Evolutionary conservation across 169 alveolate species (phyloP).

Genomic region (Theileria orientalis): DNA sequence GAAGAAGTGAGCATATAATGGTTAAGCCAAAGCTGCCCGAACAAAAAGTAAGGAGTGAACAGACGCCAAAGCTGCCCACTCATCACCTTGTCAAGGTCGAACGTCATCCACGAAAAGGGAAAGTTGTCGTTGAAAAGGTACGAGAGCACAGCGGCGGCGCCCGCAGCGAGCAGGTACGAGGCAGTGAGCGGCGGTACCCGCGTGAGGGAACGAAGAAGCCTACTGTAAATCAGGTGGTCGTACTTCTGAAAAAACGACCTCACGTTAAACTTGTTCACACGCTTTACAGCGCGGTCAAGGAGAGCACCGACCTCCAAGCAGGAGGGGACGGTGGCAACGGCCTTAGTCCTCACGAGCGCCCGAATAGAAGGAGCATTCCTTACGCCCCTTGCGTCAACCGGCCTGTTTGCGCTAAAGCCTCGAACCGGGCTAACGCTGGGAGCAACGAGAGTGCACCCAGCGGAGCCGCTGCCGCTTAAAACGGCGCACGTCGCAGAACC

Average conservation of each 20-base stretch:
- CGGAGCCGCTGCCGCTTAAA: not conserved
- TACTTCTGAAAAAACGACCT: constrained; percentile 9
- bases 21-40: constrained; percentile 72
- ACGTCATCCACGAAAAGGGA: constrained; percentile 44
- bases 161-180: constrained; percentile 22
- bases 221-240: constrained; percentile 41
- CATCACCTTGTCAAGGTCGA: constrained; percentile 52
- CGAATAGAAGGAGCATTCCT: not conserved
- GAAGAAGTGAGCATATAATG: constrained; percentile 69
- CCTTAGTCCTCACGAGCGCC: not conserved
- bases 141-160: constrained; percentile 29
- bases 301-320: not conserved
- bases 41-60: constrained; percentile 70
- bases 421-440: not conserved
- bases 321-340: not conserved
- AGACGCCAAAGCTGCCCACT: constrained; percentile 74
- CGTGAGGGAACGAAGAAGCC: constrained; percentile 13
- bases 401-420: not conserved
- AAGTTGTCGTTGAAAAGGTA: constrained; percentile 43
- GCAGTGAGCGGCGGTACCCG: constrained; percentile 59
- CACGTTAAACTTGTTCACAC: constrained; percentile 2
- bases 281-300: not conserved
- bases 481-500: not conserved
- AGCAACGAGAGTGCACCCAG: not conserved
- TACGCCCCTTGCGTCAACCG: not conserved